phyloP scores from a whole-genome alignment of 345 rosid genomes.

The Ceriops tagal region DNA sequence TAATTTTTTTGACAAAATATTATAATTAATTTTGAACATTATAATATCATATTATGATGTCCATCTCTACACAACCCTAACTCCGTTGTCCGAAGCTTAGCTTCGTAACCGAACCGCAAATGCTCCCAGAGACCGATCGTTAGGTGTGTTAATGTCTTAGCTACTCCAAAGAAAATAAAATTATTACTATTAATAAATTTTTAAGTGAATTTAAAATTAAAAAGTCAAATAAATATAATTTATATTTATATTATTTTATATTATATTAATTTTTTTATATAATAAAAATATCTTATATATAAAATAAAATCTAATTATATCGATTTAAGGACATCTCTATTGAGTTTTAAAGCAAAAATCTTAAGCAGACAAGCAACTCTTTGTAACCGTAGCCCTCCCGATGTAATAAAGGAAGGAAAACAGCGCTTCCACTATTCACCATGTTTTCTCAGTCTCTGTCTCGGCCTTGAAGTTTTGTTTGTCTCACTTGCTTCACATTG shows the following conservation, averaged over 20 bases:
- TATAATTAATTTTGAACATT: no score
- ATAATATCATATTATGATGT: no score
- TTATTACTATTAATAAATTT: not conserved
- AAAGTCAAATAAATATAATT: no score
- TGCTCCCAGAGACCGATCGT: constrained; percentile 14
- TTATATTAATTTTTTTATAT: no score
- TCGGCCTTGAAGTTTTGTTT: constrained; percentile 23
- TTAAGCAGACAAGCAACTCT: not conserved
- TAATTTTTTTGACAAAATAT: no score
- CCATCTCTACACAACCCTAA: not conserved
- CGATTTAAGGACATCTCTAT: not conserved
- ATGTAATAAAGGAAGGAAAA: constrained; percentile 11
- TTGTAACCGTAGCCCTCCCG: constrained; percentile 17
- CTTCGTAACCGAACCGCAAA: not conserved
- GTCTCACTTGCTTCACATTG: constrained; percentile 13
- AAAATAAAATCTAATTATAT: not conserved
- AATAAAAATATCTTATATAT: no score
- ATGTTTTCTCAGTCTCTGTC: constrained; percentile 18
- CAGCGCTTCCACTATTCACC: not conserved
- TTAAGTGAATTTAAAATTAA: not conserved
- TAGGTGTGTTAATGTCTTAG: constrained; percentile 14
- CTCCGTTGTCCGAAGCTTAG: not conserved
- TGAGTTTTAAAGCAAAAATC: not conserved
- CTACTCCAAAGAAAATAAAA: not conserved
- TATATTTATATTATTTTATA: no score